phyloP scores from a whole-genome alignment of 805 yeast genomes.

The Metschnikowia vanudenii region DNA sequence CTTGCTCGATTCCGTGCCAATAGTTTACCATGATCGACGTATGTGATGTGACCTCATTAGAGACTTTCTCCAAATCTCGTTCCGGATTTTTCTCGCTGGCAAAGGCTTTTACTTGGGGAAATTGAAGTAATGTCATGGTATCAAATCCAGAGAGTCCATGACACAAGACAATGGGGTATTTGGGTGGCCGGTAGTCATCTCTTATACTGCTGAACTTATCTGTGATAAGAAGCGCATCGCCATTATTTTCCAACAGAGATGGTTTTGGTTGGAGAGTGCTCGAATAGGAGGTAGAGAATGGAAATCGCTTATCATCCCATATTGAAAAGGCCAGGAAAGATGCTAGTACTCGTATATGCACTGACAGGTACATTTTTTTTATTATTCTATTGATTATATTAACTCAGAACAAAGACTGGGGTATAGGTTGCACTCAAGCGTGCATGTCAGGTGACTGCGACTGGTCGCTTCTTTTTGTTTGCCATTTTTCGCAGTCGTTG shows the following conservation, averaged over 20 bases:
- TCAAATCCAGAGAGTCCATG: conserved; percentile 90
- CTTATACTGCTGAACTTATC: conserved; percentile 30
- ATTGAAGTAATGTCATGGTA: conserved; percentile 25
- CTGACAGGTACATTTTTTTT: conserved; percentile 1
- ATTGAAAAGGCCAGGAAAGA: conserved; percentile 8
- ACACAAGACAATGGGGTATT: conserved; percentile 73
- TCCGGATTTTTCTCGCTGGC: conserved; percentile 12
- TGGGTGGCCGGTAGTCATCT: conserved; percentile 54
- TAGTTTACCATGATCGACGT: conserved; percentile 56
- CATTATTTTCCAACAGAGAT: conserved; percentile 8
- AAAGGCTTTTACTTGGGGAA: conserved; percentile 14
- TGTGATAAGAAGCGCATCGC: conserved; percentile 24
- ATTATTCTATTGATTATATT: not conserved
- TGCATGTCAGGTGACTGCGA: not conserved
- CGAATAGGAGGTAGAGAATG: not conserved
- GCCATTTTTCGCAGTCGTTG: not conserved
- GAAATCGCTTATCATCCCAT: not conserved
- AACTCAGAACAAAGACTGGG: not conserved
- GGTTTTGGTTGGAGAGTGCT: conserved; percentile 5
- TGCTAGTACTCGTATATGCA: conserved; percentile 10
- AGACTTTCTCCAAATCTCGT: conserved; percentile 15
- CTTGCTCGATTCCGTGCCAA: conserved; percentile 77
- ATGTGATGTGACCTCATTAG: conserved; percentile 12
- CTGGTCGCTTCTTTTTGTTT: not conserved
- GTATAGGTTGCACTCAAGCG: no score